These are phyloP conservation scores for Canavalia gladiata DNA, from an alignment of 306 rosid genomes.

Conservation along the genomic window DNA sequence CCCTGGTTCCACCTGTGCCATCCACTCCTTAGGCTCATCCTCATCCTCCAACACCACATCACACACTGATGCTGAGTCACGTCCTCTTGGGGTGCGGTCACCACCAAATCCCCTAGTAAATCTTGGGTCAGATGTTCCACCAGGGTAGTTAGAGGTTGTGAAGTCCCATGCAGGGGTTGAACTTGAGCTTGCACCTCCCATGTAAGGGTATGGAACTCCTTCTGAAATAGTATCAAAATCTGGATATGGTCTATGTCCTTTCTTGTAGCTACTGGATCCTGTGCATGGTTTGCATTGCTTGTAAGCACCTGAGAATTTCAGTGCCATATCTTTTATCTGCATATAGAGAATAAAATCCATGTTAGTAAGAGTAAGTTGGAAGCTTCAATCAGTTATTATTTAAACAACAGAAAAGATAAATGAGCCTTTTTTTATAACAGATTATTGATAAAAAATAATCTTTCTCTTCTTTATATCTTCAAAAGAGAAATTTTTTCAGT, in stretches of 20 bases:
- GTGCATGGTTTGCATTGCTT: slow-evolving; percentile 86
- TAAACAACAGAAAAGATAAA: not conserved
- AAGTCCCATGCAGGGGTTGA: slow-evolving; percentile 98
- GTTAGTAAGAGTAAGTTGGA: not conserved
- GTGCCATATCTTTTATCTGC: slow-evolving; percentile 93
- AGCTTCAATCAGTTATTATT: not conserved
- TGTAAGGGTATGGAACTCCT: slow-evolving; percentile 84
- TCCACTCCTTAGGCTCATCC: slow-evolving; percentile 93
- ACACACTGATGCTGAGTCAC: slow-evolving; percentile 65
- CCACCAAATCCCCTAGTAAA: slow-evolving; percentile 55
- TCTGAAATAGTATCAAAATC: slow-evolving; percentile 90
- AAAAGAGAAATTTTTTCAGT: not conserved
- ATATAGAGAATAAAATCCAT: slow-evolving; percentile 20
- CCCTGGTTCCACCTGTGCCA: slow-evolving; percentile 97
- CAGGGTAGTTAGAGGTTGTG: slow-evolving; percentile 69
- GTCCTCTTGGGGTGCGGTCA: slow-evolving; percentile 75
- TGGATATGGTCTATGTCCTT: slow-evolving; percentile 84
- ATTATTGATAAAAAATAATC: not conserved
- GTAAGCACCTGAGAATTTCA: slow-evolving; percentile 86
- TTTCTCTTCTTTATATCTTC: not conserved
- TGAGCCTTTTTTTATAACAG: not conserved
- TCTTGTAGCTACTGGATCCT: slow-evolving; percentile 76
- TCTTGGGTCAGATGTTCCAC: slow-evolving; percentile 68
- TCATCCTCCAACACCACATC: slow-evolving; percentile 90
- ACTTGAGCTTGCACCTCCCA: slow-evolving; percentile 91